Evolutionary conservation across 1,284 basidiomycete genomes (phyloP), one percentile per base, ranked within the genome.

Genomic region (Papiliotrema nemorosa): DNA sequence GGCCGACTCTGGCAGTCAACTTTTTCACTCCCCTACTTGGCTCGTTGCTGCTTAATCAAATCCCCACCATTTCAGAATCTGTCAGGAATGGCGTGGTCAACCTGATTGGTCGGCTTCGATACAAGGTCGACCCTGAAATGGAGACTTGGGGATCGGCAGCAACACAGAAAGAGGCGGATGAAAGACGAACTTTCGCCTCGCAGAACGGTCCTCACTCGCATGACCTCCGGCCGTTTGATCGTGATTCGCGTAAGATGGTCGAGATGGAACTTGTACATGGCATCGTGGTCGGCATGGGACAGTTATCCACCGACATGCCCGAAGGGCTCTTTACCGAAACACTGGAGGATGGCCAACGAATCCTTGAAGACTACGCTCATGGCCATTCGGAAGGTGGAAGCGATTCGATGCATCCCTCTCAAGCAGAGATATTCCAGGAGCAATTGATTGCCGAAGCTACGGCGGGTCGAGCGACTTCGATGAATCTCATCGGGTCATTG

Each of bases 21-120:
- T 83, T 87, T 9, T 97, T 97, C 76, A 94, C 92, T 2, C 89
- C 91, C 5, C 84, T 97, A 45, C 80, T 97, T 18, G 92, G 90
- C 44, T 88, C 89, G 0, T 78, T 97, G 34, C 79, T 97, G 21
- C 81, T 96, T 49, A 91, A 86, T 67, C 80, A 85, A 13, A 90
- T 89, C 66, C 80, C 81, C 21, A 75, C 80, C 47, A 83, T 96
- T 36, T 85, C 85, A 27, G 84, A 84, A 24, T 80, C 84, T 2
- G 84, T 89, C 16, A 82, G 90, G 55, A 79, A 80, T 46, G 85
- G 87, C 2, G 81, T 96, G 46, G 87, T 93, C 13, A 82, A 88
- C 58, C 77, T 94, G 47, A 78, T 96, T 47, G 79, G 79, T 34
- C 81, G 74, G 4, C 45, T 76, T 10, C 62, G 70, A 10, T 60